phyloP scores from a whole-genome alignment of 2,329 filamentous ascomycete species.

The Pyrenophora teres region DNA sequence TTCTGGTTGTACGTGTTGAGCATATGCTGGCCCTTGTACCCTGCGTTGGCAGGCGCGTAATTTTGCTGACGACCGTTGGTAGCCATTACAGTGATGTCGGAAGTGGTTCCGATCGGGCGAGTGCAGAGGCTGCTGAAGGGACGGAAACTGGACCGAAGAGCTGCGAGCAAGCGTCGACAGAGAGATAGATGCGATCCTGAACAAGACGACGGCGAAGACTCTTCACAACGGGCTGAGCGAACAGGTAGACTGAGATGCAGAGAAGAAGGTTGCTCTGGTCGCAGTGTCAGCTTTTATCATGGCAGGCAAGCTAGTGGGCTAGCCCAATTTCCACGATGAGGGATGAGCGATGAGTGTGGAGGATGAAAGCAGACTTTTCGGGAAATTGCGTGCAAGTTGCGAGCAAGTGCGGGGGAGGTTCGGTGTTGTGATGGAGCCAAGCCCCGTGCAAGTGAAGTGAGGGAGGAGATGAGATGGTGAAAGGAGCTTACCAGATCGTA shows the following conservation, averaged over 20 bases:
- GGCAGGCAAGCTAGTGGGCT: neutral
- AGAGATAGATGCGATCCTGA: slow-evolving; percentile 11
- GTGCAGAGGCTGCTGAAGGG: slow-evolving; percentile 1
- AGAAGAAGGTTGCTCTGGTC: slow-evolving; percentile 38
- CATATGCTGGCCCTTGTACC: slow-evolving; percentile 43
- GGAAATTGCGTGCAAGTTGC: neutral
- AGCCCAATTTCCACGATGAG: slow-evolving; percentile 9
- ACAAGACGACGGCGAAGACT: slow-evolving; percentile 16
- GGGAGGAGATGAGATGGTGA: slow-evolving; percentile 9
- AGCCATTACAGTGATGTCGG: slow-evolving; percentile 27
- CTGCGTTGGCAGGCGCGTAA: slow-evolving; percentile 30
- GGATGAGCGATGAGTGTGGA: slow-evolving; percentile 25
- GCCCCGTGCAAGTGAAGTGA: slow-evolving; percentile 13
- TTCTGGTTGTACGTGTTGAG: slow-evolving; percentile 36
- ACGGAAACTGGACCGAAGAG: slow-evolving; percentile 1
- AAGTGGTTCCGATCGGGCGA: slow-evolving; percentile 1
- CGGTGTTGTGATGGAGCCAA: neutral
- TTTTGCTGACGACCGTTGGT: slow-evolving; percentile 40
- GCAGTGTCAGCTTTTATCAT: slow-evolving; percentile 18
- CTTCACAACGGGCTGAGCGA: slow-evolving; percentile 21
- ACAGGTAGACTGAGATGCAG: slow-evolving; percentile 37
- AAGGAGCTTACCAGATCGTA: slow-evolving; percentile 44
- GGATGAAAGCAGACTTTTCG: slow-evolving; percentile 4
- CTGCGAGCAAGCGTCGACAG: slow-evolving; percentile 10
- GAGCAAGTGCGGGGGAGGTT: neutral